Conservation (phyloP, 257 asterid species). For the Solanum clarkiae region DNA sequence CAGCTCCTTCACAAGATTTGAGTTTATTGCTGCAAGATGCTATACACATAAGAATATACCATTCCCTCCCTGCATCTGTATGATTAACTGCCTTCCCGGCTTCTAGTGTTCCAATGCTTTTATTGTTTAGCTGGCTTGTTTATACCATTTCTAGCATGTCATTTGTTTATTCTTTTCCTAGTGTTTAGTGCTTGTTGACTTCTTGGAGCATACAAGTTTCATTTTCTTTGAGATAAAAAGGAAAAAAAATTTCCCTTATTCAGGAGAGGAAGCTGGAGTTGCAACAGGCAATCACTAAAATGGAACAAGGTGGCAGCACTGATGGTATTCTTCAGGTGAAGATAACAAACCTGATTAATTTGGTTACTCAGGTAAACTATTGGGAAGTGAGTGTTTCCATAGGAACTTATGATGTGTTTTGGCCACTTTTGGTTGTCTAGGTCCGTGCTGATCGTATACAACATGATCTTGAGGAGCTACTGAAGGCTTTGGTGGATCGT, state of each 20-base stretch:
- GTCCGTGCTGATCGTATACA: conserved; percentile 99
- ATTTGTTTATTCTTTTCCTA: neutral
- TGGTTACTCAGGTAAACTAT: neutral
- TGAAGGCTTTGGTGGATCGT: conserved; percentile 78
- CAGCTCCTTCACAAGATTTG: neutral
- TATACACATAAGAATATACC: neutral
- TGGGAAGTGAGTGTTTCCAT: neutral
- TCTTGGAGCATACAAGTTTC: neutral
- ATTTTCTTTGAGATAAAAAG: neutral
- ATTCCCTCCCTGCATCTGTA: neutral
- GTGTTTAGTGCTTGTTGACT: neutral
- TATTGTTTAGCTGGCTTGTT: neutral
- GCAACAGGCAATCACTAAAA: conserved; percentile 78
- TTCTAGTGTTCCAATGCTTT: neutral
- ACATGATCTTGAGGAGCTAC: conserved; percentile 85
- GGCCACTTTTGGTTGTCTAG: conserved; percentile 29
- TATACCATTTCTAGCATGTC: neutral
- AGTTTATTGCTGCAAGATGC: neutral
- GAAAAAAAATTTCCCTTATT: conserved; percentile 1
- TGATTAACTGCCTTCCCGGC: neutral
- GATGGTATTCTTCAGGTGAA: conserved; percentile 99
- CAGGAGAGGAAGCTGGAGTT: conserved; percentile 90
- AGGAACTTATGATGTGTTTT: neutral
- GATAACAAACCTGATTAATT: neutral
- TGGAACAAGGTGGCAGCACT: conserved; percentile 99